Base-by-base conservation (phyloP, 179 eudicot genomes). In the Carnegiea gigantea region DNA sequence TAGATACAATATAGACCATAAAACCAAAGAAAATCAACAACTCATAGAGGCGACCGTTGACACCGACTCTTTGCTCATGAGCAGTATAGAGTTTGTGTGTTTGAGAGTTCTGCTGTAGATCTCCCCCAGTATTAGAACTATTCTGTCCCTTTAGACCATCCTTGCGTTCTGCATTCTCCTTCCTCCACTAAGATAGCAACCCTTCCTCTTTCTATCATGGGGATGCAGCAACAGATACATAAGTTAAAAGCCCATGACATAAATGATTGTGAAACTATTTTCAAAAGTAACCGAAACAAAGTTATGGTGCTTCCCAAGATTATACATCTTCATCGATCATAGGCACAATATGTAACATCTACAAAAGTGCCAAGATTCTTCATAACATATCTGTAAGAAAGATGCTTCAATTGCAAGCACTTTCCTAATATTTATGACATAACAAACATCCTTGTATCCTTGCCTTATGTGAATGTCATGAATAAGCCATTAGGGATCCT, bases 31-130 rank as follows among this genome's bases (percentile, higher is more conserved):
- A 70, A 36, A 36, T 24, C 36, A 17, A 77, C 87, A 93, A 98
- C 99, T 95, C 99, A 85, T 95, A 94, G 24, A 95, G 86, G 57
- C 99, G 97, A 84, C 99, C 99, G 86, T 95, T 95, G 77, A 95
- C 99, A 68, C 99, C 99, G 75, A 95, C 99, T 87, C 99, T 92
- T 85, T 95, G 98, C 85, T 93, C 94, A 79, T 92, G 98, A 75
- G 80, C 77, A 81, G 78, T 71, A 81, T 81, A 83, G 51, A 86
- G 85, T 82, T 86, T 80, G 57, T 83, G 57, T 28, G 30, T 28
- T 71, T 76, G 67, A 78, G 75, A 74, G 71, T 70, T 77, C 46
- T 70, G 76, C 36, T 75, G 84, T 46, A 77, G 80, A 72, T 83
- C 90, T 77, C 75, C 49, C 70, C 82, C 87, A 76, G 88, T 65